These are phyloP conservation scores for Chionographis japonica DNA, from an alignment of 106 monocot genomes.

Conservation along the genomic window DNA sequence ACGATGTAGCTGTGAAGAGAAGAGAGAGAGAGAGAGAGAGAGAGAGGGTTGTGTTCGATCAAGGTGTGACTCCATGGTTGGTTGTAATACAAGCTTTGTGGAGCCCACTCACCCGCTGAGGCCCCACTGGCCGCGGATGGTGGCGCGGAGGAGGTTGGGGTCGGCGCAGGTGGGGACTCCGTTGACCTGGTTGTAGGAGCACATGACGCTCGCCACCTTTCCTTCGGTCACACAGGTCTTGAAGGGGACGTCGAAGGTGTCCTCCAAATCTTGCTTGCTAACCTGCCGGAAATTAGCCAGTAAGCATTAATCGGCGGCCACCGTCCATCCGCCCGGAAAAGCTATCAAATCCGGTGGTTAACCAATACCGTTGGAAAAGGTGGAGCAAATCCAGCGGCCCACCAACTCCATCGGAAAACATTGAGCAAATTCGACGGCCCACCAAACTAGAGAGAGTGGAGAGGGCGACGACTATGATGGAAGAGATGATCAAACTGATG, in stretches of 20 bases:
- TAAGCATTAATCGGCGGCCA: too few relatives aligned
- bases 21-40: background rate
- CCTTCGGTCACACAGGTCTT: slow-evolving; percentile 65
- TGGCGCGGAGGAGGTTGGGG: slow-evolving; percentile 35
- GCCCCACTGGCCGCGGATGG: slow-evolving; percentile 59
- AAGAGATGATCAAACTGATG: too few relatives aligned
- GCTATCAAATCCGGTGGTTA: too few relatives aligned
- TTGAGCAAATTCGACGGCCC: too few relatives aligned
- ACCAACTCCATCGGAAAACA: too few relatives aligned
- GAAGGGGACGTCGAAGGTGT: slow-evolving; percentile 77
- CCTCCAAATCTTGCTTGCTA: slow-evolving; percentile 71
- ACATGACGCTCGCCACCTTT: slow-evolving; percentile 68
- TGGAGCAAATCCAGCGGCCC: too few relatives aligned
- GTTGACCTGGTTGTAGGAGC: slow-evolving; percentile 89
- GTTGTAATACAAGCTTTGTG: too few relatives aligned
- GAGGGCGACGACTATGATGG: too few relatives aligned
- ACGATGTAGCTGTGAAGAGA: slow-evolving; percentile 35
- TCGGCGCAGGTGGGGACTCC: slow-evolving; percentile 84
- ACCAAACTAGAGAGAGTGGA: too few relatives aligned
- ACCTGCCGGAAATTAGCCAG: slow-evolving; percentile 18
- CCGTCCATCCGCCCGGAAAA: too few relatives aligned
- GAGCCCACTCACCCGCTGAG: slow-evolving; percentile 36
- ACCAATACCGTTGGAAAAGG: too few relatives aligned
- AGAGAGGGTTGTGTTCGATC: background rate
- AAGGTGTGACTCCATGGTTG: too few relatives aligned